Percentiles rank a stretch among this genome's conserved stretches.
These are phyloP conservation scores for Xylariaceae sp. DNA, from an alignment of 2,329 filamentous ascomycete species.

Conservation along the genomic window DNA sequence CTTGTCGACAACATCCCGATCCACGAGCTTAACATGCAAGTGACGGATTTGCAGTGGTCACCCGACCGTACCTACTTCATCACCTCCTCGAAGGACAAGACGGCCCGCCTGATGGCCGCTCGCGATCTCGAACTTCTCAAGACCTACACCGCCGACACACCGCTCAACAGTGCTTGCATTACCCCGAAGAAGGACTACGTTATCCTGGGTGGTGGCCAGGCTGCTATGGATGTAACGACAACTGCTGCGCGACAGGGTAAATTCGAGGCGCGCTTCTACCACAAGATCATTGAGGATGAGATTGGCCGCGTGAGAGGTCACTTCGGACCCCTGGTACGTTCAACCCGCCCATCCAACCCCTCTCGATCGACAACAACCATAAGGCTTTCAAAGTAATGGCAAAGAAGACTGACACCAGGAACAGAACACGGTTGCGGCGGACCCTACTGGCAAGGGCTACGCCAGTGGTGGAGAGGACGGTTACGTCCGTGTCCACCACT, in stretches of 20 bases:
- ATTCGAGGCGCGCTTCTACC: slow-evolving; percentile 98
- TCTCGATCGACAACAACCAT: neutral
- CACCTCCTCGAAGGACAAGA: slow-evolving; percentile 97
- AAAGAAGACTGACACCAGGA: slow-evolving; percentile 5
- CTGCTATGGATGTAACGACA: slow-evolving; percentile 97
- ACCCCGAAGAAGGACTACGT: slow-evolving; percentile 96
- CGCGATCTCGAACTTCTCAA: slow-evolving; percentile 88
- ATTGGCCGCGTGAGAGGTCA: slow-evolving; percentile 95
- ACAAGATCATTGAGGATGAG: slow-evolving; percentile 99
- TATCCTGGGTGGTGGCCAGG: slow-evolving; percentile 95
- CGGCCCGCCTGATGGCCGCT: slow-evolving; percentile 76
- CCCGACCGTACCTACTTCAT: slow-evolving; percentile 95
- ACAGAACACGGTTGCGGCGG: slow-evolving; percentile 85
- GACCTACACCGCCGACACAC: slow-evolving; percentile 86
- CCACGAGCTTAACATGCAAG: slow-evolving; percentile 76
- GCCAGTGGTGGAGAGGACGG: slow-evolving; percentile 96
- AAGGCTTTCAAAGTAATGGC: neutral
- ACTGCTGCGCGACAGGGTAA: slow-evolving; percentile 93
- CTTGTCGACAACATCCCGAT: slow-evolving; percentile 72
- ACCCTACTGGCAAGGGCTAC: slow-evolving; percentile 88
- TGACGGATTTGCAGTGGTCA: slow-evolving; percentile 95
- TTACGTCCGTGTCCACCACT: slow-evolving; percentile 96
- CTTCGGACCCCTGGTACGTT: slow-evolving; percentile 72
- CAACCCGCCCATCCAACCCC: neutral
- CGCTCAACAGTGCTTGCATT: slow-evolving; percentile 91